A percentile compares a stretch with the other conserved stretches of the same genome.
These are phyloP conservation scores for Penicillium soppii DNA, from an alignment of 495 filamentous ascomycete genomes.

Conservation along the genomic window DNA sequence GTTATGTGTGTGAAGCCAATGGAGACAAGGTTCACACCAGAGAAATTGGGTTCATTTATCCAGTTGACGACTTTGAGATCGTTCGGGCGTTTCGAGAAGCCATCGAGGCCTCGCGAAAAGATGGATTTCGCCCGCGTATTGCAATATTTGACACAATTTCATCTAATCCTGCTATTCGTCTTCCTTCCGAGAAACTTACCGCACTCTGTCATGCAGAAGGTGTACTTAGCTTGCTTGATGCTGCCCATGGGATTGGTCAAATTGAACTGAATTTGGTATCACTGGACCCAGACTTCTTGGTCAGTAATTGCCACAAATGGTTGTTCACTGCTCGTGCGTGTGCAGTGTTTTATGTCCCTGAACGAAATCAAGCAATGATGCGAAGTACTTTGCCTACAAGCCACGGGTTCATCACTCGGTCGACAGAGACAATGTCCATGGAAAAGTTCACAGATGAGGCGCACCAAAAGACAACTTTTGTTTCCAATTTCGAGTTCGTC, in stretches of 20 bases:
- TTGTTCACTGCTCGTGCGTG: constrained; percentile 70
- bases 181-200: constrained; percentile 67
- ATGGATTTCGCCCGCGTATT: constrained; percentile 47
- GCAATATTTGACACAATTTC: constrained; percentile 74
- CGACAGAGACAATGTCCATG: neutral
- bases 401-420: constrained; percentile 39
- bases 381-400: constrained; percentile 66
- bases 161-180: constrained; percentile 64
- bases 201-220: constrained; percentile 56
- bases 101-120: constrained; percentile 34
- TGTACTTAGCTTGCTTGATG: constrained; percentile 64
- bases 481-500: constrained; percentile 67
- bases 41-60: constrained; percentile 47
- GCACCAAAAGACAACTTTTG: constrained; percentile 50
- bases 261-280: constrained; percentile 58
- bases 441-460: neutral
- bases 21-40: constrained; percentile 23
- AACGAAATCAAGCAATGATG: constrained; percentile 69
- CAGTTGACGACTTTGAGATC: constrained; percentile 55
- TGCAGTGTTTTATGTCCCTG: constrained; percentile 72
- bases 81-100: constrained; percentile 45
- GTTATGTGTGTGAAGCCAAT: constrained; percentile 62
- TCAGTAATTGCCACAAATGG: constrained; percentile 84
- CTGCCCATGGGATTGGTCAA: constrained; percentile 74
- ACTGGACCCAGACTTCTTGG: constrained; percentile 73